Base-by-base conservation (phyloP, 2,329 filamentous ascomycete species). In the Davidsoniella australis region DNA sequence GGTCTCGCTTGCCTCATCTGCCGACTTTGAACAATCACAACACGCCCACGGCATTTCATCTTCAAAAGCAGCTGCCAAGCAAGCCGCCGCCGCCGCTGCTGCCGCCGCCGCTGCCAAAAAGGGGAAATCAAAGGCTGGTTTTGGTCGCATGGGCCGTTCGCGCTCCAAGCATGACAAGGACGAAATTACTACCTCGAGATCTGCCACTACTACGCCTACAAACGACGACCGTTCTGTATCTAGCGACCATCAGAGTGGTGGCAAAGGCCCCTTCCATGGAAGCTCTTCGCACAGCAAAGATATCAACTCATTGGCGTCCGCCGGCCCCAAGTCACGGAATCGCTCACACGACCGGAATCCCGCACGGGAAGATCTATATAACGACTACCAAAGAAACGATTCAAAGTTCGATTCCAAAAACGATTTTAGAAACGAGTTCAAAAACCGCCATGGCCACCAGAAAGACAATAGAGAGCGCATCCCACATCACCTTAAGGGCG, bases 341-440 rank as follows among this genome's bases (percentile, higher is more conserved):
- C 78, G 81, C 56, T 87, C 84, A 3, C 77, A 78, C 54, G 85
- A 93, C 61, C 76, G 84, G 56, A 62, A 68, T 16, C 59, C 63
- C 14, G 58, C 62, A 18, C 65, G 71, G 52, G 71, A 75, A 42
- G 50, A 52, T 40, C 17, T 36, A 18, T 12, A 36, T 36, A 36
- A 44, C 18, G 49, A 56, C 40, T 48, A 56, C 39, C 24, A 10
- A 47, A 47, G 38, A 38, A 47, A 12, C 33, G 37, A 18, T 24
- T 20, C 1, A 18, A 50, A 47, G 40, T 40, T 3, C 41, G 41
- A 59, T 61, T 10, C 57, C 58, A 23, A 64, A 64, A 53, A 68
- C 4, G 29, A 33, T 33, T 33, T 33, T 5, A 33, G 29, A 33
- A 33, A 33, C 29, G 29, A 33, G 29, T 33, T 33, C 29, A 33